phyloP scores from a whole-genome alignment of 1,284 basidiomycete genomes.

The Malassezia sympodialis region DNA sequence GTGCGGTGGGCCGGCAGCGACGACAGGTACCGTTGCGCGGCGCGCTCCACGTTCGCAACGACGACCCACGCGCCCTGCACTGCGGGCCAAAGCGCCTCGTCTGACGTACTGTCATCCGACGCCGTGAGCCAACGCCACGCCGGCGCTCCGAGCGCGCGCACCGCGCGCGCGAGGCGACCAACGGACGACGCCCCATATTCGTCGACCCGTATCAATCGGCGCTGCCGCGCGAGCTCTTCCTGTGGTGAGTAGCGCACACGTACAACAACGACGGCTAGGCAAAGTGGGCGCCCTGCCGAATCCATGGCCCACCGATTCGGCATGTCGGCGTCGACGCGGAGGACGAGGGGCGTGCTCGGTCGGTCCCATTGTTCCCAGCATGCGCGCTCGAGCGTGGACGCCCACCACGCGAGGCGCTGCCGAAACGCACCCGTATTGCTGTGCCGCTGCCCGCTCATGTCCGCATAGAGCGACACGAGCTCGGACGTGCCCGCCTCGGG shows the following conservation, averaged over 20 bases:
- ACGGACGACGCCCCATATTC: neutral
- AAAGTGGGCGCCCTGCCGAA: constrained; percentile 65
- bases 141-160: neutral
- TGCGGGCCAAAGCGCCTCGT: constrained; percentile 59
- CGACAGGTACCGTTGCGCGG: constrained; percentile 2
- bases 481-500: constrained; percentile 6
- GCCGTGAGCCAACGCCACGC: constrained; percentile 19
- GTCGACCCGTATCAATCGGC: neutral
- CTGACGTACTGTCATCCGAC: constrained; percentile 50
- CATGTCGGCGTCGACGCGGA: constrained; percentile 55
- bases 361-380: constrained; percentile 47
- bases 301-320: constrained; percentile 23
- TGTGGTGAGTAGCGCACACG: constrained; percentile 3
- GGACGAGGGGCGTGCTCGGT: constrained; percentile 53
- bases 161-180: neutral
- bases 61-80: constrained; percentile 67
- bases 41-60: constrained; percentile 56
- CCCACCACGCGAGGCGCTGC: constrained; percentile 80
- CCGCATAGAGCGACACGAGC: constrained; percentile 74
- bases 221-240: neutral
- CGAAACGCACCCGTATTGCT: constrained; percentile 74
- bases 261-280: constrained; percentile 70
- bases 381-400: constrained; percentile 58
- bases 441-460: constrained; percentile 68
- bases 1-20: neutral